These are phyloP conservation scores for Aspergillus saccharolyticus DNA, from an alignment of 495 filamentous ascomycete genomes.

Conservation along the genomic window DNA sequence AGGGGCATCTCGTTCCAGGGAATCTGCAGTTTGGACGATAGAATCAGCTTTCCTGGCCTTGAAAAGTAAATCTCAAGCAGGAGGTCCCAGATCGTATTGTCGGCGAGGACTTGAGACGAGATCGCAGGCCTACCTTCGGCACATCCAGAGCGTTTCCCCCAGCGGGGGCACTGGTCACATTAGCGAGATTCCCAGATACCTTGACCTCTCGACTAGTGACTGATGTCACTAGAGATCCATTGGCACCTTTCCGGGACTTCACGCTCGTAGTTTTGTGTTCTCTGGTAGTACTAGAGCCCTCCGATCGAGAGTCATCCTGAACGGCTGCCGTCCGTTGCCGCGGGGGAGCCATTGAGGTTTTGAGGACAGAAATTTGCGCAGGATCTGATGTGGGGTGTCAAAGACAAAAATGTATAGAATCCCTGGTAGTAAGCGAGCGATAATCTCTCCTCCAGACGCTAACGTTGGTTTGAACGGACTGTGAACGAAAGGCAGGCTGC, in stretches of 20 bases:
- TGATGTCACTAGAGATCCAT: conserved; percentile 4
- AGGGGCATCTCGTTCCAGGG: conserved; percentile 70
- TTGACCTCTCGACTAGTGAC: conserved; percentile 13
- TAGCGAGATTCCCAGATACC: conserved; percentile 24
- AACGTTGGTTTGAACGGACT: conserved; percentile 4
- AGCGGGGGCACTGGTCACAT: conserved; percentile 36
- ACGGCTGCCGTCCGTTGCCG: conserved; percentile 39
- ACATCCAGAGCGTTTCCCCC: conserved; percentile 25
- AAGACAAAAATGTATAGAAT: background rate
- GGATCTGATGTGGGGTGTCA: background rate
- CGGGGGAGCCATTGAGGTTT: conserved; percentile 42
- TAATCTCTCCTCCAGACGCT: conserved; percentile 9
- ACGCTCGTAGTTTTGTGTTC: conserved; percentile 34
- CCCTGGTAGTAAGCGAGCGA: background rate
- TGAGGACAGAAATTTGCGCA: background rate
- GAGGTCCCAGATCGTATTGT: background rate
- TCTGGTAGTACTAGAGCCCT: conserved; percentile 49
- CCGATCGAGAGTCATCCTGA: conserved; percentile 50
- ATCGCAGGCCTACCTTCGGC: conserved; percentile 29
- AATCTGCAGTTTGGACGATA: conserved; percentile 45
- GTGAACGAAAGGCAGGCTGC: background rate
- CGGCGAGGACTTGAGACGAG: background rate
- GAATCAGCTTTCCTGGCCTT: background rate
- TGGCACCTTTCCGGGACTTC: conserved; percentile 33
- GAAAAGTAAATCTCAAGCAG: background rate